Evolutionary conservation across 208 protist species (phyloP).

Genomic region (Chromosphaera perkinsii): DNA sequence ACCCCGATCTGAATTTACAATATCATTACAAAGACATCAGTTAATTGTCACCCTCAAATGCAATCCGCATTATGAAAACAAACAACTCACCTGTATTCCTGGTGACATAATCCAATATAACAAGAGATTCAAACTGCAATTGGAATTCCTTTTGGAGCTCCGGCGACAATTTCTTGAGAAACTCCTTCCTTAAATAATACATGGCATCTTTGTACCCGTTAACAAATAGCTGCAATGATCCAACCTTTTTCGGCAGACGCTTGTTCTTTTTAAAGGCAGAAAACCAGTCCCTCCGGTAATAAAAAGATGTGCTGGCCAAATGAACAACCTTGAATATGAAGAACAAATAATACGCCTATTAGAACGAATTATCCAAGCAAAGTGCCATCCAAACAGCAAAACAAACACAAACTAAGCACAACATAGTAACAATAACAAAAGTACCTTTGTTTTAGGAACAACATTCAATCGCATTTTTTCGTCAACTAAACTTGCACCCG

Average conservation of each 20-base stretch:
- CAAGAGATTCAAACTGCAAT: constrained; percentile 31
- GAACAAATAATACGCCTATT: too few relatives aligned
- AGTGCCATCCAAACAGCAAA: too few relatives aligned
- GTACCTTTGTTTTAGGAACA: constrained; percentile 39
- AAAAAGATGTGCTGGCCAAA: constrained; percentile 30
- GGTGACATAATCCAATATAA: constrained; percentile 50
- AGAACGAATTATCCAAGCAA: too few relatives aligned
- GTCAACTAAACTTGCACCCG: constrained; percentile 37
- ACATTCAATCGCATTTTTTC: constrained; percentile 28
- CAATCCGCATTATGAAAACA: background rate
- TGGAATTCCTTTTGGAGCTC: constrained; percentile 14
- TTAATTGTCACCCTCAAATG: background rate
- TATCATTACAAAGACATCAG: background rate
- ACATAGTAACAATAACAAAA: too few relatives aligned
- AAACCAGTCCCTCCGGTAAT: too few relatives aligned
- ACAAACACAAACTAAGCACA: too few relatives aligned
- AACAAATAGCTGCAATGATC: constrained; percentile 38
- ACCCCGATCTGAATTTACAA: constrained; percentile 25
- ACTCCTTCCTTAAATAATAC: background rate
- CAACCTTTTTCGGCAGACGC: constrained; percentile 23
- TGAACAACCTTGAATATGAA: constrained; percentile 19
- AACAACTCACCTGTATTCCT: constrained; percentile 39
- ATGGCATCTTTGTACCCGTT: constrained; percentile 22
- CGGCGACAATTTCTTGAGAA: background rate
- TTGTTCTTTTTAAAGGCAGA: too few relatives aligned